phyloP scores from a whole-genome alignment of 306 rosid species.

The Medicago arabica region DNA sequence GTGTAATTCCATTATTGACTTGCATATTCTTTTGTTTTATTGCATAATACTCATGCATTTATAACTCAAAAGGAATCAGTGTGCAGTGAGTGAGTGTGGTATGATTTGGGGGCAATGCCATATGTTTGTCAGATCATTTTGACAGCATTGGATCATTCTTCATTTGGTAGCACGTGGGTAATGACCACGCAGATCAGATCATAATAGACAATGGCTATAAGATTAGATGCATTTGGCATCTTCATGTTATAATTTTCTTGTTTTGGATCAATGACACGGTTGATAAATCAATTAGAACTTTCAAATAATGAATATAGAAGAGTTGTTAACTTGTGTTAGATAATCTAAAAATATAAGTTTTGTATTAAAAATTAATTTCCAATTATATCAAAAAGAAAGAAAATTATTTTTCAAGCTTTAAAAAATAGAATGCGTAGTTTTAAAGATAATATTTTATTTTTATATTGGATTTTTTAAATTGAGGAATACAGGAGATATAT shows the following conservation, averaged over 20 bases:
- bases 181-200: conserved; percentile 43
- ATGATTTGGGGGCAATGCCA: conserved; percentile 38
- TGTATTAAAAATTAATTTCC: too few relatives aligned
- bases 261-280: too few relatives aligned
- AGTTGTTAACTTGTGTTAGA: too few relatives aligned
- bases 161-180: conserved; percentile 43
- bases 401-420: too few relatives aligned
- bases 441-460: too few relatives aligned
- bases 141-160: conserved; percentile 43
- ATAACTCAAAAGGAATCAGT: conserved; percentile 38
- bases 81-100: conserved; percentile 10
- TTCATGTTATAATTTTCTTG: conserved; percentile 18
- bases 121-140: conserved; percentile 44
- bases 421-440: too few relatives aligned
- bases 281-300: too few relatives aligned
- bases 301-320: too few relatives aligned
- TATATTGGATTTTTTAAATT: too few relatives aligned
- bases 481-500: too few relatives aligned
- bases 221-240: conserved; percentile 43
- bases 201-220: conserved; percentile 17
- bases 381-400: too few relatives aligned
- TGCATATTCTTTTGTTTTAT: neutral
- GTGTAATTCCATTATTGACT: neutral
- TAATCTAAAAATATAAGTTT: too few relatives aligned
- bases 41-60: neutral